These are phyloP conservation scores for Fraxinus xanthoxyloides DNA, from an alignment of 305 asterid species.

Conservation along the genomic window DNA sequence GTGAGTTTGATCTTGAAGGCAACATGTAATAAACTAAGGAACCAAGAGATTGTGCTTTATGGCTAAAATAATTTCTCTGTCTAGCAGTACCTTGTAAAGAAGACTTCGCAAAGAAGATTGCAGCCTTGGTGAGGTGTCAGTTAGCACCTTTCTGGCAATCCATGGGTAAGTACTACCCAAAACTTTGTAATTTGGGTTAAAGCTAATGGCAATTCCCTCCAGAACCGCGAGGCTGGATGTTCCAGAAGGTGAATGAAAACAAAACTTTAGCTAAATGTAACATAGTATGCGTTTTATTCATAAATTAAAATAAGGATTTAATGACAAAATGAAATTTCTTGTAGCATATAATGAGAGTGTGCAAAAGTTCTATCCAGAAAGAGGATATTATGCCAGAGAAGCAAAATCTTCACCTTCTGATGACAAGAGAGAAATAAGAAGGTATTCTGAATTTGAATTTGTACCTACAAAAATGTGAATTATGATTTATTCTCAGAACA, in stretches of 20 bases:
- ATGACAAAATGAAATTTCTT: neutral
- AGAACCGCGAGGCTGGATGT: slow-evolving; percentile 82
- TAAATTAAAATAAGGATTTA: neutral
- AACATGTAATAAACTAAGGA: slow-evolving; percentile 8
- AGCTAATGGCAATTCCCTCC: slow-evolving; percentile 89
- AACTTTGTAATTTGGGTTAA: slow-evolving; percentile 81
- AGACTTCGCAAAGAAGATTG: slow-evolving; percentile 69
- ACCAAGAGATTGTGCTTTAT: slow-evolving; percentile 1
- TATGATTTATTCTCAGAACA: slow-evolving; percentile 10
- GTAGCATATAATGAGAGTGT: neutral
- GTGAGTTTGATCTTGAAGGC: slow-evolving; percentile 8
- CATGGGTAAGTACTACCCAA: slow-evolving; percentile 98
- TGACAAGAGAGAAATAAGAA: slow-evolving; percentile 88
- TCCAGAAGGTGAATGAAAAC: slow-evolving; percentile 23
- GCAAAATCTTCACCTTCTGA: slow-evolving; percentile 65
- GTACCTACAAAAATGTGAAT: slow-evolving; percentile 60
- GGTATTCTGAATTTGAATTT: slow-evolving; percentile 93
- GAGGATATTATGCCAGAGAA: neutral
- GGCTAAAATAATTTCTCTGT: neutral
- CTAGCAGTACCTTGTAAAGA: slow-evolving; percentile 67
- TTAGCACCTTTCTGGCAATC: slow-evolving; percentile 93
- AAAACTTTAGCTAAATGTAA: slow-evolving; percentile 12
- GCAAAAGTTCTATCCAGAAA: slow-evolving; percentile 6
- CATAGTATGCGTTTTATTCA: neutral
- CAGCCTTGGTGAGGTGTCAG: slow-evolving; percentile 83